These are phyloP conservation scores for Clohesyomyces aquaticus DNA, from an alignment of 495 filamentous ascomycete genomes.

Conservation along the genomic window DNA sequence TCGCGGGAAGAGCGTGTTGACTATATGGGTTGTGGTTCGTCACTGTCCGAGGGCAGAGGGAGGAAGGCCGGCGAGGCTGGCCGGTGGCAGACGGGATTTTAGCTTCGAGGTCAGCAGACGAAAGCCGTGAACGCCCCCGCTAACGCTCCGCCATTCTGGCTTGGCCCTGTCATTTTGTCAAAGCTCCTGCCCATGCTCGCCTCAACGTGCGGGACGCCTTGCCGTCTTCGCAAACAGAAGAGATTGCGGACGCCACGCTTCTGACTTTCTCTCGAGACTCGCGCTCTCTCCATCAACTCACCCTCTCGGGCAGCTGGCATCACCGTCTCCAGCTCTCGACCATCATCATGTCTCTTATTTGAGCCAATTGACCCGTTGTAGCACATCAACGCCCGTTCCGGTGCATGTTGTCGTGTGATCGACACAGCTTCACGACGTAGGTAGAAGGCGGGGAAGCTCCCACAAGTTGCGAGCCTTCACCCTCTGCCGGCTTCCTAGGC, in stretches of 20 bases:
- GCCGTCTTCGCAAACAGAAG: not conserved
- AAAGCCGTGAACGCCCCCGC: not conserved
- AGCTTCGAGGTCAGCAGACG: no score
- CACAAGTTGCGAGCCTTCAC: not conserved
- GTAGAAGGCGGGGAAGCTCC: conserved; percentile 34
- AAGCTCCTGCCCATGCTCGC: conserved; percentile 4
- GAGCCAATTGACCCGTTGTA: conserved; percentile 16
- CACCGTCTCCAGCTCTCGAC: conserved; percentile 1
- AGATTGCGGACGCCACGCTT: conserved; percentile 7
- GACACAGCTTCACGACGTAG: conserved; percentile 32
- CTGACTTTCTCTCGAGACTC: not conserved
- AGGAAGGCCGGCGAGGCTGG: no score
- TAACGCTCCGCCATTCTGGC: not conserved
- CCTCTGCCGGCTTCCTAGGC: not conserved
- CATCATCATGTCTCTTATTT: not conserved
- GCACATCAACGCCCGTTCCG: conserved; percentile 5
- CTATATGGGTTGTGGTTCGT: no score
- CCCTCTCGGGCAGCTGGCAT: not conserved
- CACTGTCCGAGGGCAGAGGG: no score
- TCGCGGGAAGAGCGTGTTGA: no score
- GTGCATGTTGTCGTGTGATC: conserved; percentile 29
- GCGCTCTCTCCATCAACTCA: not conserved
- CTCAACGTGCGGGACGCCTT: conserved; percentile 8
- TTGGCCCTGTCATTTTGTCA: not conserved
- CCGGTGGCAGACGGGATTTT: no score